phyloP scores from a whole-genome alignment of 148 eudicot species.

The Rhododendron molle region DNA sequence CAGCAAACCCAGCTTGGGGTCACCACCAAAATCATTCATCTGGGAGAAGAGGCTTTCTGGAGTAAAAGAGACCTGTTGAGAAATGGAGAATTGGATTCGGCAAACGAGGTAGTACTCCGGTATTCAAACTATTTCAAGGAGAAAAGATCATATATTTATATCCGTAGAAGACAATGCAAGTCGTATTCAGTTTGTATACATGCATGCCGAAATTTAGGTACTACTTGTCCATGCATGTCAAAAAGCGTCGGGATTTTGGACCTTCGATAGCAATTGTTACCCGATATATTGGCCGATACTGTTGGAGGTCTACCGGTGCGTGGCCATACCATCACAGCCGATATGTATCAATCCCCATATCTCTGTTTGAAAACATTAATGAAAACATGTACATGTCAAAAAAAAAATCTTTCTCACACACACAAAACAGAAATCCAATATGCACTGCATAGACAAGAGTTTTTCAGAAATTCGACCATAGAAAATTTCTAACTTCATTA shows the following conservation, averaged over 20 bases:
- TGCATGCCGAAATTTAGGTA: not conserved
- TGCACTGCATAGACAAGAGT: not conserved
- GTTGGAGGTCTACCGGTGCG: not conserved
- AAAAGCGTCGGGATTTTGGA: not conserved
- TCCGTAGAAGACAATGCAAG: not conserved
- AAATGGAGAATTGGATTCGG: not conserved
- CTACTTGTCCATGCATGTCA: not conserved
- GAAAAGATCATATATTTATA: not conserved
- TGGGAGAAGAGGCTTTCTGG: not conserved
- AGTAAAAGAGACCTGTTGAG: not conserved
- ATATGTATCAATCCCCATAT: not conserved
- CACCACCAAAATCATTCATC: not conserved
- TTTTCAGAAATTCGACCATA: not conserved
- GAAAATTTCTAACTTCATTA: not conserved
- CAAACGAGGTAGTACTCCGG: not conserved
- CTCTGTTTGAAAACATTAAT: not conserved
- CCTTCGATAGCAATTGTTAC: not conserved
- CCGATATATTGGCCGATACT: not conserved
- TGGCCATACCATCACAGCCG: not conserved
- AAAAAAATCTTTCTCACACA: not conserved
- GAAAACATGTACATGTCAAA: not conserved
- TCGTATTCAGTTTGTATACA: not conserved
- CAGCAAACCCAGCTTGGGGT: not conserved
- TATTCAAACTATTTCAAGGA: not conserved
- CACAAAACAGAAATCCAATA: not conserved